Evolutionary conservation across 2,329 filamentous ascomycete genomes (phyloP).

Genomic region (Diaporthe ampelina): DNA sequence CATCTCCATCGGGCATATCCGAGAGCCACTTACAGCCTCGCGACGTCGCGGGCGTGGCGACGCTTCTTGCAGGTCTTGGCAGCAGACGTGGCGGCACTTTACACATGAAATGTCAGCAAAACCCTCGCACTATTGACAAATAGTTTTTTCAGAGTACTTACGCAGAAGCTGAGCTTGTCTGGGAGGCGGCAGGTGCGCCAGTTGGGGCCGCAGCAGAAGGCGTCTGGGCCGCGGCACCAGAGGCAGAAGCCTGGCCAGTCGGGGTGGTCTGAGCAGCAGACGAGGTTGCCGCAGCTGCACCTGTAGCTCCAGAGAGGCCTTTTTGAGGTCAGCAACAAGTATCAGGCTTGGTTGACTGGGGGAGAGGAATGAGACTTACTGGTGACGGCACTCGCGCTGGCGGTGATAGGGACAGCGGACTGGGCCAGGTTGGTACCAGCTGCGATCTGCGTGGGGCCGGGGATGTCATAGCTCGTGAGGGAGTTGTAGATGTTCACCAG

Average conservation of each 20-base stretch:
- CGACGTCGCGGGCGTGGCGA: slow-evolving; percentile 30
- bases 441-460: slow-evolving; percentile 37
- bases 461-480: slow-evolving; percentile 36
- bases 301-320: slow-evolving; percentile 17
- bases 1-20: neutral
- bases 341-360: neutral
- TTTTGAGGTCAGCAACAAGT: neutral
- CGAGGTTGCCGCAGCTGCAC: slow-evolving; percentile 13
- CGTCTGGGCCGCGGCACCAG: neutral
- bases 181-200: neutral
- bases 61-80: slow-evolving; percentile 37
- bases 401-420: slow-evolving; percentile 35
- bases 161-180: slow-evolving; percentile 11
- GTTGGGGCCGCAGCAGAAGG: slow-evolving; percentile 8
- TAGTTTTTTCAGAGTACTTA: neutral
- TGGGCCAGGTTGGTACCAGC: slow-evolving; percentile 40
- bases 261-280: slow-evolving; percentile 17
- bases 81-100: slow-evolving; percentile 7
- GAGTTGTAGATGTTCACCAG: slow-evolving; percentile 39
- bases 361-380: neutral
- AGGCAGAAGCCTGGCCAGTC: slow-evolving; percentile 5
- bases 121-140: neutral
- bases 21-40: neutral
- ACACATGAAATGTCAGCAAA: neutral
- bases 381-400: slow-evolving; percentile 29